Base-by-base conservation (phyloP, 2,329 filamentous ascomycete species). In the Camillea tinctor region DNA sequence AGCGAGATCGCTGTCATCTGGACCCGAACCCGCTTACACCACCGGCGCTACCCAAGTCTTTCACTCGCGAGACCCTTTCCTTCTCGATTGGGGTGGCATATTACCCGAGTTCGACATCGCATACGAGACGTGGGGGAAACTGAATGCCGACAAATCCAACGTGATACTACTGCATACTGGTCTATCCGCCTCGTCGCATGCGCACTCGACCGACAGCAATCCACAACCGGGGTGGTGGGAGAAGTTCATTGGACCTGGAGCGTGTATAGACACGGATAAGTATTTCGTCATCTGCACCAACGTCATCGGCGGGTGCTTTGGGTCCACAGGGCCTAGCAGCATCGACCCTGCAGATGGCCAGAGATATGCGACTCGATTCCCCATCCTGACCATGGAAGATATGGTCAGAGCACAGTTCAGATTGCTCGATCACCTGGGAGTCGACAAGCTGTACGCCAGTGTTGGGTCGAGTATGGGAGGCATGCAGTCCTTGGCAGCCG, bases 381-480 rank as follows among this genome's bases (percentile, higher is more conserved):
- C 95, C 2, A 96, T 99, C 67, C 78, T 99, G 59, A 99, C 95
- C 0, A 88, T 99, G 80, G 88, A 96, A 68, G 95, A 99, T 75
- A 99, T 99, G 95, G 95, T 98, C 26, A 87, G 93, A 57, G 94
- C 93, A 4, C 95, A 99, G 74, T 97, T 98, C 78, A 84, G 91
- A 50, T 84, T 99, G 26, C 82, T 99, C 13, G 93, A 98, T 74
- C 76, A 80, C 4, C 80, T 99, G 24, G 88, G 88, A 5, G 89
- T 99, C 52, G 72, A 85, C 22, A 91, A 87, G 70, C 82, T 99
- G 9, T 92, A 96, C 74, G 95, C 95, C 19, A 96, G 92, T 60
- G 94, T 99, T 20, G 95, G 95, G 15, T 92, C 92, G 5, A 97
- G 92, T 75, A 99, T 99, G 95, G 95, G 95, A 56, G 95, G 95